Percentiles rank a stretch among this genome's conserved stretches.
These are phyloP conservation scores for Boletus fagicola DNA, from an alignment of 768 basidiomycete genomes.

Conservation along the genomic window DNA sequence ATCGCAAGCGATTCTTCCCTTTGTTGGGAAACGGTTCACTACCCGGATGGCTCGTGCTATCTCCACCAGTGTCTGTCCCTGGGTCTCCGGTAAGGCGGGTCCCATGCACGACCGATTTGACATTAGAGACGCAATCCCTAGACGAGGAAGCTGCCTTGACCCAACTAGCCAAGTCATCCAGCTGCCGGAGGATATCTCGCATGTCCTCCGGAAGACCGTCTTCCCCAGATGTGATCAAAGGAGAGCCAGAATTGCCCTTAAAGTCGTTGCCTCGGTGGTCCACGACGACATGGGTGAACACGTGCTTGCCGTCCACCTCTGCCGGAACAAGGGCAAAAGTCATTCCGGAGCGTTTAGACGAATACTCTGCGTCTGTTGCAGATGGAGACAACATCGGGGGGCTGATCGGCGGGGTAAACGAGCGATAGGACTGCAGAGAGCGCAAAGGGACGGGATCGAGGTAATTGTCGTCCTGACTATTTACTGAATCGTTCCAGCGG, in stretches of 20 bases:
- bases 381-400: constrained; percentile 11
- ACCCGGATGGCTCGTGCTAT: neutral
- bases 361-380: neutral
- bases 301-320: constrained; percentile 12
- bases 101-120: neutral
- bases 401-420: constrained; percentile 17
- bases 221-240: neutral
- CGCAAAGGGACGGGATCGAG: neutral
- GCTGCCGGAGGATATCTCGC: constrained; percentile 24
- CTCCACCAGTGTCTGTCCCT: neutral
- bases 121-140: neutral
- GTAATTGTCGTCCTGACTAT: neutral
- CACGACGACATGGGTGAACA: constrained; percentile 18
- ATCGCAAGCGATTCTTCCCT: constrained; percentile 24
- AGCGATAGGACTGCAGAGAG: constrained; percentile 1
- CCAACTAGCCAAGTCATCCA: constrained; percentile 31
- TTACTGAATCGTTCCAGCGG: neutral
- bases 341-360: constrained; percentile 22
- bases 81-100: neutral
- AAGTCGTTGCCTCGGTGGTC: neutral
- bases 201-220: constrained; percentile 30
- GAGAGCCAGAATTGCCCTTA: neutral
- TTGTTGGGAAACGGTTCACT: constrained; percentile 6
- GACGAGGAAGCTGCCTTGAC: constrained; percentile 23
- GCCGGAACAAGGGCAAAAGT: constrained; percentile 17